These are phyloP conservation scores for Tetracladium marchalianum DNA, from an alignment of 495 filamentous ascomycete genomes.

Conservation along the genomic window DNA sequence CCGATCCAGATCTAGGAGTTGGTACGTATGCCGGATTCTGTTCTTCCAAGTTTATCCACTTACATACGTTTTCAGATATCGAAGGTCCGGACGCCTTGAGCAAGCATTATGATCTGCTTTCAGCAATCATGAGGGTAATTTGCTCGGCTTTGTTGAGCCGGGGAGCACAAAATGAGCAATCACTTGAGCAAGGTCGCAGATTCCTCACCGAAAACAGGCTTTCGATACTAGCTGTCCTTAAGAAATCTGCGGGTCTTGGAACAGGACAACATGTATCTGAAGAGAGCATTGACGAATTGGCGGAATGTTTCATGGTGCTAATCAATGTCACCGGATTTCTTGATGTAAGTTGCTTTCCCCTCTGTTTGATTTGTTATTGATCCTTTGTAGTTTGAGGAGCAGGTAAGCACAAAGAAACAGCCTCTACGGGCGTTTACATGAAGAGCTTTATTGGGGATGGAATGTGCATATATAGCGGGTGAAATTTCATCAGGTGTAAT, in stretches of 20 bases:
- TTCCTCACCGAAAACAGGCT: slow-evolving; percentile 75
- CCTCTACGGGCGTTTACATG: slow-evolving; percentile 14
- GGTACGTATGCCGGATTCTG: slow-evolving; percentile 38
- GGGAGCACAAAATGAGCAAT: slow-evolving; percentile 70
- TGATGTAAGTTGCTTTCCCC: slow-evolving; percentile 33
- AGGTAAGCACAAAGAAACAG: slow-evolving; percentile 7
- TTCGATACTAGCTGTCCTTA: slow-evolving; percentile 81
- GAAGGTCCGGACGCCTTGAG: slow-evolving; percentile 58
- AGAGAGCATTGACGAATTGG: slow-evolving; percentile 41
- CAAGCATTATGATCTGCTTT: slow-evolving; percentile 75
- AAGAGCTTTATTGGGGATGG: neutral
- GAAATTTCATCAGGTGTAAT: too few relatives aligned
- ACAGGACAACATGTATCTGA: slow-evolving; percentile 32
- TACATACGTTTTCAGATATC: slow-evolving; percentile 38
- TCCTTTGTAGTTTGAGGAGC: slow-evolving; percentile 12
- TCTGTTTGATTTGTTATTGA: neutral
- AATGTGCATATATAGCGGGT: too few relatives aligned
- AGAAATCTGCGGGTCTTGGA: slow-evolving; percentile 76
- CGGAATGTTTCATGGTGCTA: slow-evolving; percentile 46
- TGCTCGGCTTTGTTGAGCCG: slow-evolving; percentile 65
- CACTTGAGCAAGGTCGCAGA: slow-evolving; percentile 56
- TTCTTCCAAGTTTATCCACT: slow-evolving; percentile 1
- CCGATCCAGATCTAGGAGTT: slow-evolving; percentile 85
- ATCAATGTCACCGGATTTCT: slow-evolving; percentile 50
- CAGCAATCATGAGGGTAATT: slow-evolving; percentile 73